Evolutionary conservation across 2,329 filamentous ascomycete species (phyloP).

Genomic region (Blastomyces gilchristii): DNA sequence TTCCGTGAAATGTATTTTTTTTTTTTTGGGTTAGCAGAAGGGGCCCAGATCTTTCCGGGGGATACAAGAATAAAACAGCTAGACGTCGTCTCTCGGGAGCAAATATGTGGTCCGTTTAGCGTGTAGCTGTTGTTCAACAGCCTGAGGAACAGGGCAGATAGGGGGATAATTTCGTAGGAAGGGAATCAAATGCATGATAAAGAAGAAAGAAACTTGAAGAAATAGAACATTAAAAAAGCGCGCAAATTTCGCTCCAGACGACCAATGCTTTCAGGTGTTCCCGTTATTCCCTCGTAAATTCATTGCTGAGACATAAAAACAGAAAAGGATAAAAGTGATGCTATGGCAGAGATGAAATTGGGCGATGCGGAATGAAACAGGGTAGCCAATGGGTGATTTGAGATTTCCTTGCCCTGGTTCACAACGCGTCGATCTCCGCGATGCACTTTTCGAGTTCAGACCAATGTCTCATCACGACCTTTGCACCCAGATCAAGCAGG

Average conservation of each 20-base stretch:
- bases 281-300: conserved; percentile 17
- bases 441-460: conserved; percentile 36
- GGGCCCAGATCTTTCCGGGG: not conserved
- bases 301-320: conserved; percentile 18
- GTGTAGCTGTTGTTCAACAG: not conserved
- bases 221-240: not conserved
- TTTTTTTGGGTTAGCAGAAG: not conserved
- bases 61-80: not conserved
- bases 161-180: not conserved
- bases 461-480: conserved; percentile 48
- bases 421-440: conserved; percentile 31
- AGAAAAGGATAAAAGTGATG: not conserved
- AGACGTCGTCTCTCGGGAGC: not conserved
- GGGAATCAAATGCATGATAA: not conserved
- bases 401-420: conserved; percentile 8
- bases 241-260: conserved; percentile 15
- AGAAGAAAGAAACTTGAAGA: not conserved
- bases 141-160: not conserved
- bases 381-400: not conserved
- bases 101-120: not conserved
- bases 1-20: not conserved
- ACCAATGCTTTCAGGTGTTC: conserved; percentile 18
- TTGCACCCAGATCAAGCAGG: conserved; percentile 52
- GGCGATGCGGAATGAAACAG: no score
- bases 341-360: conserved; percentile 11